A percentile compares a stretch with the other conserved stretches of the same genome.
phyloP scores from a whole-genome alignment of 2,329 filamentous ascomycete species.

The Venturiaceae sp. region DNA sequence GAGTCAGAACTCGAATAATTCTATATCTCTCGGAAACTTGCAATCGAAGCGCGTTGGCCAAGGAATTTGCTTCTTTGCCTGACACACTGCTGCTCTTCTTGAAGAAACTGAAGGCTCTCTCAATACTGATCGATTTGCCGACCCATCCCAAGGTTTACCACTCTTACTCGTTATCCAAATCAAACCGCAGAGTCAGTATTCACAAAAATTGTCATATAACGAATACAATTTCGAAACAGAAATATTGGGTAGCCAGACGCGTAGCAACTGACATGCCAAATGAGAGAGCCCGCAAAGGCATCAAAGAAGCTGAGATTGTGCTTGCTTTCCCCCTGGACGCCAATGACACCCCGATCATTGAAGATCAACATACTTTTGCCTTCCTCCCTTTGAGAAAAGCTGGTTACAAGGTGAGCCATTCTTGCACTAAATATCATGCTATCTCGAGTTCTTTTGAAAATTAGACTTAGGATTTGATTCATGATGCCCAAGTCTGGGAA shows the following conservation, averaged over 20 bases:
- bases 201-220: neutral
- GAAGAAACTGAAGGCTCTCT: constrained; percentile 6
- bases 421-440: neutral
- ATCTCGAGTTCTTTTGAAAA: neutral
- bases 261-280: neutral
- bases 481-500: neutral
- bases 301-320: constrained; percentile 9
- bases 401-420: constrained; percentile 13
- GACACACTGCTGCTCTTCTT: constrained; percentile 9
- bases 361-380: constrained; percentile 13
- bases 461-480: neutral
- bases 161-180: neutral
- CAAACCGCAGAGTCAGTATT: neutral
- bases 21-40: constrained; percentile 7
- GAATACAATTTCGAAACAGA: neutral
- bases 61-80: neutral
- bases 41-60: neutral
- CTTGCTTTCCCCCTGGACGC: constrained; percentile 16
- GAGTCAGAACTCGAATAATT: constrained; percentile 14
- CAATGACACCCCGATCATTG: neutral
- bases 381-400: constrained; percentile 14
- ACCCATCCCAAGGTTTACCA: neutral
- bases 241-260: neutral
- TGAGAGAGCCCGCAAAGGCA: neutral
- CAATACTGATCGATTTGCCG: neutral